Base-by-base conservation (phyloP, 2,329 filamentous ascomycete species). In the Coleophoma crateriformis region DNA sequence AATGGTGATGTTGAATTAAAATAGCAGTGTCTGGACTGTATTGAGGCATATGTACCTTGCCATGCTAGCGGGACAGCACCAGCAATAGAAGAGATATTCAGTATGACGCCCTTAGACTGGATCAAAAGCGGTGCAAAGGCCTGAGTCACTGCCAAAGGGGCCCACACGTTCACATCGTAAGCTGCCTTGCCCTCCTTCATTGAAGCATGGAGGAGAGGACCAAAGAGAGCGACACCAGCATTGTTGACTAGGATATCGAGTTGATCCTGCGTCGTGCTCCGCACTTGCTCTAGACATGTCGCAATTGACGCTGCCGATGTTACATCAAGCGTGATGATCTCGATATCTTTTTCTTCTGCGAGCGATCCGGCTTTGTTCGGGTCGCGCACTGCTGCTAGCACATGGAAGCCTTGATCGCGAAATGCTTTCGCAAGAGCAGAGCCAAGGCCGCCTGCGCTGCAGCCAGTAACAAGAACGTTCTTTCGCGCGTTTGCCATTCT, bases 221-320 rank as follows among this genome's bases (percentile, higher is more conserved):
- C 58, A 8, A 54, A 47, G 45, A 62, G 61, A 37, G 61, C 61
- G 15, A 58, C 53, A 11, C 67, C 71, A 7, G 70, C 67, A 56
- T 74, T 75, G 56, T 75, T 74, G 49, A 74, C 58, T 7, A 75
- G 67, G 27, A 72, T 61, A 51, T 73, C 67, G n/a, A 74, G 63
- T 19, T 55, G 65, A 12, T 66, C 65, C 12, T 64, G 65, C 0
- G 68, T 68, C 15, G 63, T 56, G 13, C 49, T 47, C 4, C 55
- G 49, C 35, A 74, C 63, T 14, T 58, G 50, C 4, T 58, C 54
- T 17, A 65, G 63, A 1, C 63, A 63, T 3, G 50, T 46, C 0
- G 51, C 50, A 45, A 75, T 68, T 2, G 65, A 70, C 1, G 60
- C 52, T 3, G 58, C 32, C 14, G 63, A 63, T 3, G 64, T 64